Base-by-base conservation (phyloP, 352 stramenopile genomes). In the Pythium graminicola region DNA sequence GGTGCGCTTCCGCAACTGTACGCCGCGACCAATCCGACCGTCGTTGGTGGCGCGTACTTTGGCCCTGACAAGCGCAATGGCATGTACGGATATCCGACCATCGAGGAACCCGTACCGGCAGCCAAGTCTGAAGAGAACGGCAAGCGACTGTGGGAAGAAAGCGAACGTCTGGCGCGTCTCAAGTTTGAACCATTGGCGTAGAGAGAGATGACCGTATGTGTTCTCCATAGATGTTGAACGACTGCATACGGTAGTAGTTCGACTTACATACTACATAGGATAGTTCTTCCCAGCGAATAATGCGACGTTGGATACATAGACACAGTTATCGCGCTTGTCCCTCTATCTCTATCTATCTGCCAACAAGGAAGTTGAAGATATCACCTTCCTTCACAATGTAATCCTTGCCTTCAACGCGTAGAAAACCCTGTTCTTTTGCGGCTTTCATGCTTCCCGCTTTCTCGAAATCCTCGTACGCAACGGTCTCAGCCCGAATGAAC, bases 361-460 rank as follows among this genome's bases (percentile, higher is more conserved):
- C 60, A 16, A 94, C 75, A 27, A 92, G 75, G 72, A 99, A 99
- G 52, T 99, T 87, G 61, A 99, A 98, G 27, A 99, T 43, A 24
- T 99, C 97, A 44, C 95, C 96, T 62, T 99, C 95, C 64, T 98
- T 79, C 43, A 98, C 96, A 44, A 98, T 69, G 71, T 99, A 99
- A 8, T 99, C 95, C 67, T 98, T 99, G 38, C 97, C 97, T 75
- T 99, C 96, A 40, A 85, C 85, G 36, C 96, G 76, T 44, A 99
- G 41, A 42, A 96, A 70, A 14, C 97, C 97, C 53, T 86, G 75
- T 40, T 96, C 86, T 73, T 99, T 99, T 2, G 92, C 93, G 27
- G 77, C 83, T 57, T 95, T 89, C 74, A 99, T 97, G 65, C 74
- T 92, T 4, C 96, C 96, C 32, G 82, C 78, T 33, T 83, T 77